Evolutionary conservation across 1,139 yeast species (phyloP).

Genomic region (Yamadazyma buinensis): DNA sequence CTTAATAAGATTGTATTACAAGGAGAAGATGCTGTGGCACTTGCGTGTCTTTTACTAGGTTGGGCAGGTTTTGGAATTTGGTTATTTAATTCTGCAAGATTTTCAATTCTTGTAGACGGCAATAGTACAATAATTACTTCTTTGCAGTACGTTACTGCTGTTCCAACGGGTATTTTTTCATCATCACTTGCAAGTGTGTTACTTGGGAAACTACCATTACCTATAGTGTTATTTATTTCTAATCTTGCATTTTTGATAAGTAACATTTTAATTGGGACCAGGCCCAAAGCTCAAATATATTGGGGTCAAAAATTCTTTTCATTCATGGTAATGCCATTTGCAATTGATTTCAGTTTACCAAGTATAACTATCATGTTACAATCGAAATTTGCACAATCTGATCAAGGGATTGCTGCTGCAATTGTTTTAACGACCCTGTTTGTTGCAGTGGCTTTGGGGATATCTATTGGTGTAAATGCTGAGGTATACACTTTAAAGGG

Average conservation of each 20-base stretch:
- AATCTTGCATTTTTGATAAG: slow-evolving; percentile 7
- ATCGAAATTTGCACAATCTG: background rate
- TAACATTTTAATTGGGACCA: slow-evolving; percentile 14
- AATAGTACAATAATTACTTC: slow-evolving; percentile 32
- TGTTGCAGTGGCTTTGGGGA: background rate
- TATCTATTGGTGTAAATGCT: slow-evolving; percentile 1
- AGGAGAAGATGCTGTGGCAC: slow-evolving; percentile 34
- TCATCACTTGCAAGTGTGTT: background rate
- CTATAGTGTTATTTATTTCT: background rate
- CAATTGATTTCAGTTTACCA: slow-evolving; percentile 53
- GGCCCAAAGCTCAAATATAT: slow-evolving; percentile 12
- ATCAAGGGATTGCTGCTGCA: slow-evolving; percentile 1
- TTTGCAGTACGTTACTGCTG: slow-evolving; percentile 33
- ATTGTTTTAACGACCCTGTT: slow-evolving; percentile 1
- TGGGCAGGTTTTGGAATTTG: slow-evolving; percentile 60
- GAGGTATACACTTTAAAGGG: slow-evolving; percentile 1
- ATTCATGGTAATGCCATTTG: slow-evolving; percentile 45
- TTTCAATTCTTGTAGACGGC: slow-evolving; percentile 27
- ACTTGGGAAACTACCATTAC: background rate
- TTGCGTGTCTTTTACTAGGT: slow-evolving; percentile 47
- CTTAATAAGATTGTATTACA: background rate
- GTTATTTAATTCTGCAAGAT: slow-evolving; percentile 42
- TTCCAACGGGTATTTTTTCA: slow-evolving; percentile 2
- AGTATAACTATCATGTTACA: background rate
- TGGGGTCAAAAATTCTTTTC: slow-evolving; percentile 45